Evolutionary conservation across 139 green algal genomes (phyloP).

Genomic region (Ettlia oleoabundans): DNA sequence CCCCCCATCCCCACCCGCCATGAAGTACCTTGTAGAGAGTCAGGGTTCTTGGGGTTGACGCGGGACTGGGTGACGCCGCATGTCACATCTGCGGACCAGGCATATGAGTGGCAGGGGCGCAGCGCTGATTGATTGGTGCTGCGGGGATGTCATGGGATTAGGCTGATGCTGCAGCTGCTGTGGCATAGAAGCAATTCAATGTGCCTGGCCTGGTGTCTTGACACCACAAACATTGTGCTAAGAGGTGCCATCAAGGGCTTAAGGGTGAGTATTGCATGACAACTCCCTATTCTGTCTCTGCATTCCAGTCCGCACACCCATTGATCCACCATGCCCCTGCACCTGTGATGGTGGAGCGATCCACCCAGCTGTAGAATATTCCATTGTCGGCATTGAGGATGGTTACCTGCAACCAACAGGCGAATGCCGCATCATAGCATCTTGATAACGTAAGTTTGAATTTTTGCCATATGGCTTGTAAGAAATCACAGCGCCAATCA

Average conservation of each 20-base stretch:
- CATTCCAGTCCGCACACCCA: no score
- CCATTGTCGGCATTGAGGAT: conserved; percentile 14
- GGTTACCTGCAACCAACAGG: not conserved
- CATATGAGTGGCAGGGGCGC: not conserved
- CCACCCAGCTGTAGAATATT: not conserved
- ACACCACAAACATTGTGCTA: not conserved
- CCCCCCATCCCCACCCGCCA: no score
- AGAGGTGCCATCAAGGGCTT: not conserved
- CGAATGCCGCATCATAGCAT: no score
- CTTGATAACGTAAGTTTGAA: no score
- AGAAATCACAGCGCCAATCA: not conserved
- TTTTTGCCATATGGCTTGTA: no score
- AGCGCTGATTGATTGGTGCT: no score
- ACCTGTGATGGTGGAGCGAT: conserved; percentile 1
- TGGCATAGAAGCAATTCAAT: no score
- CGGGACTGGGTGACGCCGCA: not conserved
- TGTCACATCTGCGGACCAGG: not conserved
- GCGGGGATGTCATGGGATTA: not conserved
- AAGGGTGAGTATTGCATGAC: not conserved
- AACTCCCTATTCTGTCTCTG: no score
- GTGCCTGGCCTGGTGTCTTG: not conserved
- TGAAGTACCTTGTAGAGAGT: no score
- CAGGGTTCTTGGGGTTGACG: not conserved
- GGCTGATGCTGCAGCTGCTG: not conserved
- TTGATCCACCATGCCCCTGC: not conserved